Evolutionary conservation across 495 filamentous ascomycete genomes (phyloP).

Genomic region (Aspergillus panamensis): DNA sequence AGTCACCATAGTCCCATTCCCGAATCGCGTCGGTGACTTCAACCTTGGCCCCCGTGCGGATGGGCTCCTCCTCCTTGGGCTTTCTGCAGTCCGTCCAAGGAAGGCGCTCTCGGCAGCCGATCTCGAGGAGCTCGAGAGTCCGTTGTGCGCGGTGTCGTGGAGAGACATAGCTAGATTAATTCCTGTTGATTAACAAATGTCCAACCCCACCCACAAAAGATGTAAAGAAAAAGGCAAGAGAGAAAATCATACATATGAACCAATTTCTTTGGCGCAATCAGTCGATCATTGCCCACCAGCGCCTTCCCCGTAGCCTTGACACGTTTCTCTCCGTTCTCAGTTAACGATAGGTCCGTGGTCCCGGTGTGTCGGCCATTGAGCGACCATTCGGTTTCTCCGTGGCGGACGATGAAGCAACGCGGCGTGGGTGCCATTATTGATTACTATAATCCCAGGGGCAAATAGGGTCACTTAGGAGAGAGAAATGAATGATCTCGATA

Average conservation of each 20-base stretch:
- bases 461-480: not conserved
- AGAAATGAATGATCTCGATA: not conserved
- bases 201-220: not conserved
- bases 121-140: slow-evolving; percentile 77
- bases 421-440: slow-evolving; percentile 54
- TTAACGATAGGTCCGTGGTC: slow-evolving; percentile 79
- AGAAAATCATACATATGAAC: slow-evolving; percentile 58
- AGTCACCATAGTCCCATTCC: slow-evolving; percentile 96
- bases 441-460: too few relatives aligned
- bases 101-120: slow-evolving; percentile 51
- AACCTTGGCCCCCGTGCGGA: slow-evolving; percentile 53
- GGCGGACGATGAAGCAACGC: slow-evolving; percentile 87
- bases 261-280: slow-evolving; percentile 81
- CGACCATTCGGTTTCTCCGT: slow-evolving; percentile 97
- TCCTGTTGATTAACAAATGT: not conserved
- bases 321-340: slow-evolving; percentile 79
- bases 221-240: slow-evolving; percentile 2
- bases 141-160: slow-evolving; percentile 80
- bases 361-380: slow-evolving; percentile 90
- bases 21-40: slow-evolving; percentile 72
- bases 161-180: slow-evolving; percentile 66
- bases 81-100: slow-evolving; percentile 52
- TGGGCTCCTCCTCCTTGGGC: slow-evolving; percentile 32
- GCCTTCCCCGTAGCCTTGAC: slow-evolving; percentile 77
- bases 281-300: slow-evolving; percentile 75